Percentiles rank a stretch among this genome's conserved stretches.
Evolutionary conservation across 306 rosid species (phyloP).

Genomic region (Leucaena leucocephala): DNA sequence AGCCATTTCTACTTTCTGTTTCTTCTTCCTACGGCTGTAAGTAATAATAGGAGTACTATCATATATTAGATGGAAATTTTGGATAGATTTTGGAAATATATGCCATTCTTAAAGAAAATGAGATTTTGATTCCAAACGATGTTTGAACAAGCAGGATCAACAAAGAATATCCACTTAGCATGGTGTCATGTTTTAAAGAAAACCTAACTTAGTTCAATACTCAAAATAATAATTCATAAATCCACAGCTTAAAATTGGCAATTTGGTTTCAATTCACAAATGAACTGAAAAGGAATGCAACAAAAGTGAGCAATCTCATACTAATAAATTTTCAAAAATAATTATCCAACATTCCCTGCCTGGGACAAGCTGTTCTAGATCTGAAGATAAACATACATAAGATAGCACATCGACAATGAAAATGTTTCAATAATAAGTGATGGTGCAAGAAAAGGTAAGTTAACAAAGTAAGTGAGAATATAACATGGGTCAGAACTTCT

Average conservation of each 20-base stretch:
- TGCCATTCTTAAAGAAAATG: not conserved
- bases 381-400: not conserved
- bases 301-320: not conserved
- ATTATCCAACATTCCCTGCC: not conserved
- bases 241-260: not conserved
- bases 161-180: too few relatives aligned
- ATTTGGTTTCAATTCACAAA: not conserved
- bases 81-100: not conserved
- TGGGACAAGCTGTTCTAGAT: not conserved
- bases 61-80: slow-evolving; percentile 13
- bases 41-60: too few relatives aligned
- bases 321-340: not conserved
- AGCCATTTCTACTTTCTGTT: too few relatives aligned
- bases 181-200: not conserved
- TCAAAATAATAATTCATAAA: not conserved
- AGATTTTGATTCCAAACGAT: not conserved
- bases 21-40: too few relatives aligned
- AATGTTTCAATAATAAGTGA: not conserved
- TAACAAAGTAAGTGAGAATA: slow-evolving; percentile 21
- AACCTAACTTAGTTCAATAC: not conserved
- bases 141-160: not conserved
- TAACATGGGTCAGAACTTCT: slow-evolving; percentile 36
- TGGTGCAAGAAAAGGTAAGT: slow-evolving; percentile 26
- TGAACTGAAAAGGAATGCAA: not conserved
- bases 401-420: not conserved